A percentile compares a stretch with the other conserved stretches of the same genome.
These are phyloP conservation scores for Aphanomyces cochlioides DNA, from an alignment of 352 stramenopile species.

Conservation along the genomic window DNA sequence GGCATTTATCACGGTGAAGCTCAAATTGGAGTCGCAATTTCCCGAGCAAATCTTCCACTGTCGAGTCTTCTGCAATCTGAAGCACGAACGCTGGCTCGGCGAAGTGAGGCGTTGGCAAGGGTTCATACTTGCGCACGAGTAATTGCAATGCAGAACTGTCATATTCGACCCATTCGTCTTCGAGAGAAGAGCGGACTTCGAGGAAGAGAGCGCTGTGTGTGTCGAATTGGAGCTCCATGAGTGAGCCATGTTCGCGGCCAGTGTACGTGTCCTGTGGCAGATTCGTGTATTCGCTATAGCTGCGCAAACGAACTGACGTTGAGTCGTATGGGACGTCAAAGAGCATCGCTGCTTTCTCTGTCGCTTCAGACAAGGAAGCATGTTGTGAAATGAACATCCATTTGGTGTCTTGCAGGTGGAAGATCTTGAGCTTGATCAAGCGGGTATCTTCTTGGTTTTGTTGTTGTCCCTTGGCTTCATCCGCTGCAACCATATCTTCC, in stretches of 20 bases:
- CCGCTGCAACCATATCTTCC: conserved; percentile 54
- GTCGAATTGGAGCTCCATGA: conserved; percentile 60
- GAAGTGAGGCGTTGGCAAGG: conserved; percentile 18
- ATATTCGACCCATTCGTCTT: conserved; percentile 61
- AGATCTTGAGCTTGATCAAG: conserved; percentile 75
- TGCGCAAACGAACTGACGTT: conserved; percentile 46
- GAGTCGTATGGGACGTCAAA: neutral
- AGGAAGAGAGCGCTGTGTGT: conserved; percentile 66
- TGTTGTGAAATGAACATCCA: conserved; percentile 71
- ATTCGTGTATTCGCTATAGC: conserved; percentile 76
- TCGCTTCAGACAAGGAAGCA: conserved; percentile 51
- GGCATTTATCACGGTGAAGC: conserved; percentile 42
- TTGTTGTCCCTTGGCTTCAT: conserved; percentile 57
- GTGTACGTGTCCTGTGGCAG: conserved; percentile 62
- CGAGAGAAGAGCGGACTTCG: conserved; percentile 51
- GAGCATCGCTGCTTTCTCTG: conserved; percentile 24
- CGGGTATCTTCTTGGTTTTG: conserved; percentile 70
- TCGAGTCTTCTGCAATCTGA: conserved; percentile 59
- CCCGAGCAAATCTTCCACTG: conserved; percentile 45
- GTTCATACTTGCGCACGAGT: conserved; percentile 51
- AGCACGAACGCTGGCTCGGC: conserved; percentile 30
- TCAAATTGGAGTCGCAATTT: conserved; percentile 55
- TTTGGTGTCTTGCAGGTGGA: conserved; percentile 55
- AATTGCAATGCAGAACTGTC: conserved; percentile 64
- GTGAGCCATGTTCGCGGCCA: conserved; percentile 43